Base-by-base conservation (phyloP, 805 yeast genomes). In the Saturnispora quitensis region DNA sequence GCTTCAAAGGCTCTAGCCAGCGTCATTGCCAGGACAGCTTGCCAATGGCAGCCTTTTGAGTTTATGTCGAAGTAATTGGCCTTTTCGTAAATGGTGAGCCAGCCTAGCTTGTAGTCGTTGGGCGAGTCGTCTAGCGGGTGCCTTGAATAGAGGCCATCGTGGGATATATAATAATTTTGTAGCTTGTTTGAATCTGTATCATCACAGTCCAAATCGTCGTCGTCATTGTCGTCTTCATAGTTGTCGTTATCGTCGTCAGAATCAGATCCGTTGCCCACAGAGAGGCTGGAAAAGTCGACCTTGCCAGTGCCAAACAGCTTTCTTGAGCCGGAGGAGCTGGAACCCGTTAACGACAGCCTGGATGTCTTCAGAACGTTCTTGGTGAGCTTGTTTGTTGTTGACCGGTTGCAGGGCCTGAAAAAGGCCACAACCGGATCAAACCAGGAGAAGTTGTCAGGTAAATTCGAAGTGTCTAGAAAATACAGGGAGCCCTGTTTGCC, bases 51-150 rank as follows among this genome's bases (percentile, higher is more conserved):
- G 1, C 62, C 56, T n/a, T 81, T 81, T 1, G 62, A 53, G 1
- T 51, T 49, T 56, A 57, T 22, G 55, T 62, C 50, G 53, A 61
- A 55, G 69, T 62, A 62, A 13, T 56, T 48, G 2, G 47, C 63
- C 43, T 77, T 77, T 24, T 81, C 84, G 57, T 75, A 80, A 1
- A 82, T 67, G 0, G 86, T 81, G 2, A 82, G 63, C 87, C 87
- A 82, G 0, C 87, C 87, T 34, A 81, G 56, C 58, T 80, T 82
- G 51, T 68, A 73, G 46, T 77, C 80, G 60, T 76, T 78, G 0
- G 86, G 86, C 4, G 76, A 69, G 62, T 82, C 87, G 62, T 82
- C 87, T 13, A 68, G 68, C 0, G 85, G 81, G 50, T 71, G 70
- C 54, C 69, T 67, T 47, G 65, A 68, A 34, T 69, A 64, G 5